Percentiles rank a stretch among this genome's conserved stretches.
Conservation (phyloP, 2,329 filamentous ascomycete genomes). For the Aspergillus candidus region DNA sequence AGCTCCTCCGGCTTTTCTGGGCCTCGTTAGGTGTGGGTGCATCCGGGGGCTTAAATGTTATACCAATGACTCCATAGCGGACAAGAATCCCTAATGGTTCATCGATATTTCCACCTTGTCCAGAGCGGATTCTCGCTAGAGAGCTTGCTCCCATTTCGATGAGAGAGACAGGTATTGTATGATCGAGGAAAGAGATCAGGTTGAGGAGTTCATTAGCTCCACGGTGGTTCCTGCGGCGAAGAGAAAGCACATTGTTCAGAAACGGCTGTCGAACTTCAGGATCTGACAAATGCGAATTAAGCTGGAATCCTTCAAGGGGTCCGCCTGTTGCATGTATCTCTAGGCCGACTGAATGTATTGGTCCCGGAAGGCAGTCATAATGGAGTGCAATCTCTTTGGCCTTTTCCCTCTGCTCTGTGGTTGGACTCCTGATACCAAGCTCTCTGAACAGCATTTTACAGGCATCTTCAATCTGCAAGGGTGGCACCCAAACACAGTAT, state of each 20-base stretch:
- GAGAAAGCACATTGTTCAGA: conserved; percentile 44
- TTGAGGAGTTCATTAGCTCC: conserved; percentile 61
- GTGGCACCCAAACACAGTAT: conserved; percentile 51
- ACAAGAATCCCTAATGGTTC: conserved; percentile 42
- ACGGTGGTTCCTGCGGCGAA: conserved; percentile 34
- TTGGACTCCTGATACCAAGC: conserved; percentile 53
- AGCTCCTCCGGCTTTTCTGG: conserved; percentile 9
- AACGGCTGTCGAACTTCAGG: conserved; percentile 50
- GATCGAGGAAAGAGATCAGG: conserved; percentile 59
- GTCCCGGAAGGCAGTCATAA: conserved; percentile 60
- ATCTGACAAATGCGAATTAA: conserved; percentile 51
- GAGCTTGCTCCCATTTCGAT: conserved; percentile 48
- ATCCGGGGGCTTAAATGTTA: conserved; percentile 30
- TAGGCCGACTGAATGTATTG: conserved; percentile 61
- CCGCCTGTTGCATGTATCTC: conserved; percentile 58
- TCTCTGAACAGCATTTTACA: conserved; percentile 57
- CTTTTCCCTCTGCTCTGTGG: conserved; percentile 49
- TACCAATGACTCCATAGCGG: conserved; percentile 41
- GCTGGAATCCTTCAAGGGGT: conserved; percentile 53
- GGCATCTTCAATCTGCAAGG: conserved; percentile 53
- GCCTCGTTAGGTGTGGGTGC: too few species aligned
- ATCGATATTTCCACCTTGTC: conserved; percentile 37
- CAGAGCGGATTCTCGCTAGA: conserved; percentile 28
- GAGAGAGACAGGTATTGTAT: conserved; percentile 61
- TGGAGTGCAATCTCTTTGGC: conserved; percentile 58